These are phyloP conservation scores for Cadophora malorum DNA, from an alignment of 2,329 filamentous ascomycete genomes.

Conservation along the genomic window DNA sequence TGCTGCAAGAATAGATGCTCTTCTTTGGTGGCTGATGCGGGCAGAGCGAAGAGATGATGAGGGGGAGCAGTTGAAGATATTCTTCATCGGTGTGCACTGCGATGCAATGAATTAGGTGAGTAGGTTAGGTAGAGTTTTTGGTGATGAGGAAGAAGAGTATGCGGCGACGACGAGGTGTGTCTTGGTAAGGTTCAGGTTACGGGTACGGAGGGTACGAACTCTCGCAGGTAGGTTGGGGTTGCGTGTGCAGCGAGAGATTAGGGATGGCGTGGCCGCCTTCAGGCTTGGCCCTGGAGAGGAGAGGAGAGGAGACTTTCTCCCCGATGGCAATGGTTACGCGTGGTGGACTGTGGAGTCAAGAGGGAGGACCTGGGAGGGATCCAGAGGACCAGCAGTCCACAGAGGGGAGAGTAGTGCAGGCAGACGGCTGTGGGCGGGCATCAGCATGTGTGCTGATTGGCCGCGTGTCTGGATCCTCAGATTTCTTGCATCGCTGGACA, in stretches of 20 bases:
- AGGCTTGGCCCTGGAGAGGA: not conserved
- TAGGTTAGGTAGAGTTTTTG: not conserved
- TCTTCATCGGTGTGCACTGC: not conserved
- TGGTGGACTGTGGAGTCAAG: conserved; percentile 2
- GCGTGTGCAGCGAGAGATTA: not conserved
- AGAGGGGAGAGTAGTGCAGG: not conserved
- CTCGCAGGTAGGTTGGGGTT: not conserved
- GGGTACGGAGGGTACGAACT: not conserved
- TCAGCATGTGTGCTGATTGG: not conserved
- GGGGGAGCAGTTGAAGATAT: conserved; percentile 10
- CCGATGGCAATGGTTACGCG: not conserved
- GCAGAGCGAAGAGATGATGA: conserved; percentile 7
- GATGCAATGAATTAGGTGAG: not conserved
- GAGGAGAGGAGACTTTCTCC: not conserved
- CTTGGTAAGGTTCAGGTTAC: not conserved
- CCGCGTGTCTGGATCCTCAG: conserved; percentile 3
- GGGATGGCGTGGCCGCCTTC: not conserved
- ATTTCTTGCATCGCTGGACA: conserved; percentile 7
- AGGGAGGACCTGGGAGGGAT: not conserved
- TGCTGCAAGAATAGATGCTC: conserved; percentile 23
- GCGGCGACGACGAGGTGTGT: conserved; percentile 13
- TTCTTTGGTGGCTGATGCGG: conserved; percentile 12
- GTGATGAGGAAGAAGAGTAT: conserved; percentile 1
- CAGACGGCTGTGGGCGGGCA: not conserved
- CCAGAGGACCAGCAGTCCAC: no score